Evolutionary conservation across 139 green algal species (phyloP).

Genomic region (Nannochloris sp.): DNA sequence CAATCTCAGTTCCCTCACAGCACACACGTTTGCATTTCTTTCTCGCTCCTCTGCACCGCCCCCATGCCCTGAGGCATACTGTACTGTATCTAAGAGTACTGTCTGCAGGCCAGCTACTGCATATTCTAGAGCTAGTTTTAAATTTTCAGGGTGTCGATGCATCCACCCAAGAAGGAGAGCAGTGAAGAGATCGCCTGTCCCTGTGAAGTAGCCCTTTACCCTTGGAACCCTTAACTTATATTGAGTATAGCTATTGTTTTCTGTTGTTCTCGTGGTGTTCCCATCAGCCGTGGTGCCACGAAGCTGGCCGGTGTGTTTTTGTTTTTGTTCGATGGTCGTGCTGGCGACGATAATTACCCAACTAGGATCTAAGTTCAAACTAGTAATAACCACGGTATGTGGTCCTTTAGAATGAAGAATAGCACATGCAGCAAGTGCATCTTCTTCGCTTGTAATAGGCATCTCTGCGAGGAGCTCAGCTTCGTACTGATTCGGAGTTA

Average conservation of each 20-base stretch:
- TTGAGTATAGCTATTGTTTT: no score
- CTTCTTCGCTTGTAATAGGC: conserved; percentile 37
- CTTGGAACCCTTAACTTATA: conserved; percentile 41
- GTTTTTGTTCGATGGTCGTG: conserved; percentile 20
- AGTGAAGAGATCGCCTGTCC: conserved; percentile 67
- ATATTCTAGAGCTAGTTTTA: conserved; percentile 54
- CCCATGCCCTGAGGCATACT: not conserved
- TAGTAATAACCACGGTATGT: conserved; percentile 69
- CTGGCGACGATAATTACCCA: conserved; percentile 57
- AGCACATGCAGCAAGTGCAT: conserved; percentile 52
- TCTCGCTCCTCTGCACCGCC: not conserved
- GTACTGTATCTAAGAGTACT: conserved; percentile 43
- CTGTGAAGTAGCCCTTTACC: conserved; percentile 71
- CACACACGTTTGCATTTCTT: conserved; percentile 18
- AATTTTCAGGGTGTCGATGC: conserved; percentile 41
- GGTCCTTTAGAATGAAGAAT: conserved; percentile 54
- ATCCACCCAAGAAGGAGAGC: conserved; percentile 63
- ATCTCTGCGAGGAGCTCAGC: conserved; percentile 68
- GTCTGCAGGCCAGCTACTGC: conserved; percentile 60
- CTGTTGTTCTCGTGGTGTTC: no score
- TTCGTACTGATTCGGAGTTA: conserved; percentile 86
- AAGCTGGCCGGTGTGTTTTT: not conserved
- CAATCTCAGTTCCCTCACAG: conserved; percentile 43
- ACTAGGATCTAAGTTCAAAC: conserved; percentile 11
- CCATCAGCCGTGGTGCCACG: no score